Percentiles rank a stretch among this genome's conserved stretches.
Evolutionary conservation across 2,329 filamentous ascomycete genomes (phyloP).

Genomic region (Arthroderma sp.): DNA sequence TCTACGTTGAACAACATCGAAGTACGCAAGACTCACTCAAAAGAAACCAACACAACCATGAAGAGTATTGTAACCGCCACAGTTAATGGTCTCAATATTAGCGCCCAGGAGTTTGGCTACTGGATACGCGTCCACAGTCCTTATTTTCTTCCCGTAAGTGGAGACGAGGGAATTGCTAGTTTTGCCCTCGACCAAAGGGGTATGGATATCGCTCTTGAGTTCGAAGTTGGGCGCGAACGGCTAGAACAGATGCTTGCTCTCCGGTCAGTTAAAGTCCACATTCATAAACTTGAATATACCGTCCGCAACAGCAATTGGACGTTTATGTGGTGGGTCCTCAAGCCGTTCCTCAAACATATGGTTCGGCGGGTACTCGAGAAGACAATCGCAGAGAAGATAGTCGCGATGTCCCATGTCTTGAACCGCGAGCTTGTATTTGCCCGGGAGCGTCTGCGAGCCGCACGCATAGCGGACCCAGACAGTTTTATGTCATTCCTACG

Average conservation of each 20-base stretch:
- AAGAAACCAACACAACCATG: constrained; percentile 50
- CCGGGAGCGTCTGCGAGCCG: constrained; percentile 71
- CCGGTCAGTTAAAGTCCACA: constrained; percentile 59
- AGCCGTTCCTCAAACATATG: constrained; percentile 69
- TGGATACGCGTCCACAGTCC: constrained; percentile 71
- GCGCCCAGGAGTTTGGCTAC: constrained; percentile 79
- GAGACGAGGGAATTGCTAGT: constrained; percentile 72
- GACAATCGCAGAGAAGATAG: constrained; percentile 60
- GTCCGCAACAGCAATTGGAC: constrained; percentile 57
- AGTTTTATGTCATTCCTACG: constrained; percentile 72
- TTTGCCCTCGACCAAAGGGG: constrained; percentile 78
- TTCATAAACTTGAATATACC: constrained; percentile 76
- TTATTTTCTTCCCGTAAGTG: constrained; percentile 49
- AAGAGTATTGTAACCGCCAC: constrained; percentile 65
- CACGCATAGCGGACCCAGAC: constrained; percentile 65
- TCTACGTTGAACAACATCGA: constrained; percentile 79
- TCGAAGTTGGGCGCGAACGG: constrained; percentile 66
- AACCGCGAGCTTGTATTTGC: constrained; percentile 83
- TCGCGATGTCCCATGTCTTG: constrained; percentile 53
- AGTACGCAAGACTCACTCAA: constrained; percentile 62
- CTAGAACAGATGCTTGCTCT: constrained; percentile 73
- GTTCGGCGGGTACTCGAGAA: constrained; percentile 66
- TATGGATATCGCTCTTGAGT: constrained; percentile 70
- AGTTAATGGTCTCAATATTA: constrained; percentile 68
- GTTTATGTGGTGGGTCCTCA: constrained; percentile 68